Base-by-base conservation (phyloP, 2,329 filamentous ascomycete species). In the Alternaria sp. region DNA sequence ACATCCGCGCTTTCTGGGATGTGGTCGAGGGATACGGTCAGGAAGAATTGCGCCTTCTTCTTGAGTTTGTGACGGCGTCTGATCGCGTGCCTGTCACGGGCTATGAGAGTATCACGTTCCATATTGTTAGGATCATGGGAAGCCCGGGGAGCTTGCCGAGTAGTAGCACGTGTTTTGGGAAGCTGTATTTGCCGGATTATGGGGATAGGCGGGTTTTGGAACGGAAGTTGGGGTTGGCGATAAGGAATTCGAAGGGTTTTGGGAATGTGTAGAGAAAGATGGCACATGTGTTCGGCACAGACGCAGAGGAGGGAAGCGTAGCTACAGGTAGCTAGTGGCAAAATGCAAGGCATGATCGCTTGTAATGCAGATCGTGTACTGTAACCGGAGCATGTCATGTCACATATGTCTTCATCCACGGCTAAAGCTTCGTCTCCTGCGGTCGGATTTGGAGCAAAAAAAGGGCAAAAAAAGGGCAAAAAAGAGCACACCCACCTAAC, bases 1-100 rank as follows among this genome's bases (percentile, higher is more conserved):
- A 90, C 1, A 89, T 99, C 45, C 83, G 84, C 23, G 88, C 91
- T 69, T 98, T 99, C 77, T 99, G 96, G 96, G 85, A 85, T 12
- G 86, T 97, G 8, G 91, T 97, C 1, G 86, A 86, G 67, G 80
- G 77, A 36, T 96, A 88, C 74, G 85, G 88, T 62, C 85, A 90
- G 15, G 84, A 86, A 47, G 91, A 94, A 84, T 91, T 91, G 79
- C 87, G 89, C 56, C 89, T 88, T 72, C 82, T 99, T 32, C 85
- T 99, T 30, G 93, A 97, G 77, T 99, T 99, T 74, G 94, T 99
- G 28, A 99, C 96, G 13, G 95, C 95, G 0, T 95, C 90, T 71
- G 94, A 97, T 75, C 87, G 96, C 3, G 88, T 98, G 2, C 96
- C 96, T 0, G 92, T 97, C 0, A 93, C 92, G 19, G 96, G 96